phyloP scores from a whole-genome alignment of 768 basidiomycete genomes.

The Chalciporus sphaerocephalus region DNA sequence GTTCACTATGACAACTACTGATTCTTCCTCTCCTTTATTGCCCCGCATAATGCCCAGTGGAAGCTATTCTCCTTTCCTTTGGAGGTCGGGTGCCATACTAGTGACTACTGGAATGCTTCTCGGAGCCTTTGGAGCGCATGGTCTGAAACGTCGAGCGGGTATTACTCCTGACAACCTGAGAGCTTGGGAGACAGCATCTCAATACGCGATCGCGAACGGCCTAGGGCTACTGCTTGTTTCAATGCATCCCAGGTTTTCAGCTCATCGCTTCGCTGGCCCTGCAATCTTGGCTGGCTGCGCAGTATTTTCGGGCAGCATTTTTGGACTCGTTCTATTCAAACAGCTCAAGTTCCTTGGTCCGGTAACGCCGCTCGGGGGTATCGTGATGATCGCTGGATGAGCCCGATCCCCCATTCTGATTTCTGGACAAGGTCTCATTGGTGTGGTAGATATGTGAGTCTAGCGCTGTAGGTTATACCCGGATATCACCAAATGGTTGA shows the following conservation, averaged over 20 bases:
- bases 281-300: constrained; percentile 55
- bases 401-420: constrained; percentile 15
- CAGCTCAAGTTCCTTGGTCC: constrained; percentile 56
- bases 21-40: constrained; percentile 30
- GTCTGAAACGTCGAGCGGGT: constrained; percentile 43
- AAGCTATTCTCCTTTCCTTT: constrained; percentile 29
- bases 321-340: constrained; percentile 48
- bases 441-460: constrained; percentile 45
- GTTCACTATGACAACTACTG: constrained; percentile 18
- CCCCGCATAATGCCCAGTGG: constrained; percentile 6
- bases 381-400: constrained; percentile 66
- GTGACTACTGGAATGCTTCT: constrained; percentile 50
- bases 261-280: constrained; percentile 61
- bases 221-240: constrained; percentile 61
- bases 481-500: too few species aligned
- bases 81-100: constrained; percentile 43
- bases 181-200: constrained; percentile 60
- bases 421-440: constrained; percentile 5
- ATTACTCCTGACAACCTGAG: constrained; percentile 49
- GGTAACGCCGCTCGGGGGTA: constrained; percentile 62
- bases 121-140: constrained; percentile 71
- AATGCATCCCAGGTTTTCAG: constrained; percentile 55
- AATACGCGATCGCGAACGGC: constrained; percentile 66
- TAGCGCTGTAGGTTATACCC: constrained; percentile 39
- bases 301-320: constrained; percentile 63